phyloP scores from a whole-genome alignment of 106 monocot genomes.

The Hemerocallis citrina region DNA sequence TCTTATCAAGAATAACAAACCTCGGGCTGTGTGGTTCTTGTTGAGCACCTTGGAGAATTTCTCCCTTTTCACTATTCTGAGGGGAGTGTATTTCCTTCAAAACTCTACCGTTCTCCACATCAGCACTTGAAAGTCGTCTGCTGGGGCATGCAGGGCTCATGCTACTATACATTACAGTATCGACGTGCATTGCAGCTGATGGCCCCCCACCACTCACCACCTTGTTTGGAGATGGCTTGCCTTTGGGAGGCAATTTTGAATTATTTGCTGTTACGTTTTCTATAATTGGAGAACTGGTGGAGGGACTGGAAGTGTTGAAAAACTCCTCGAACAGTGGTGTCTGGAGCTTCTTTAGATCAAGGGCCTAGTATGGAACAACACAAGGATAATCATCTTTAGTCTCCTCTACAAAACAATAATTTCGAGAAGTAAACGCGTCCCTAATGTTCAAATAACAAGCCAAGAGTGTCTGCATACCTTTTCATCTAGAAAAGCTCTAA shows the following conservation, averaged over 20 bases:
- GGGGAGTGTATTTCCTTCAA: conserved; percentile 77
- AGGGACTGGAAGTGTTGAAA: conserved; percentile 62
- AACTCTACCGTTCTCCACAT: conserved; percentile 25
- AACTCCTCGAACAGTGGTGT: conserved; percentile 92
- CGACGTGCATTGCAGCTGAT: not conserved
- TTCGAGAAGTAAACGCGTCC: too few relatives aligned
- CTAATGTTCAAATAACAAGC: not conserved
- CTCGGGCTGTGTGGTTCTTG: conserved; percentile 44
- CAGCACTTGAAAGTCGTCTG: conserved; percentile 21
- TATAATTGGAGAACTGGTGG: conserved; percentile 21
- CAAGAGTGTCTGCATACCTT: conserved; percentile 32
- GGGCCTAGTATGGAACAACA: conserved; percentile 47
- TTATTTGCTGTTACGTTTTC: conserved; percentile 31
- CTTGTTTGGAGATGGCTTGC: conserved; percentile 44
- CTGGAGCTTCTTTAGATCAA: conserved; percentile 94
- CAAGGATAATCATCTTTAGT: not conserved
- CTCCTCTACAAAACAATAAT: too few relatives aligned
- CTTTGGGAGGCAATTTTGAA: conserved; percentile 48
- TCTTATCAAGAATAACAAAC: too few relatives aligned
- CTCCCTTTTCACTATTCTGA: conserved; percentile 42
- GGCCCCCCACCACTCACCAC: conserved; percentile 10
- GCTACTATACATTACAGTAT: conserved; percentile 8
- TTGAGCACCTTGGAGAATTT: conserved; percentile 23
- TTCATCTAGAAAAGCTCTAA: conserved; percentile 86
- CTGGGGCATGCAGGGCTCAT: conserved; percentile 25